Evolutionary conservation across 768 basidiomycete species (phyloP).

Genomic region (Mycena alexandri): DNA sequence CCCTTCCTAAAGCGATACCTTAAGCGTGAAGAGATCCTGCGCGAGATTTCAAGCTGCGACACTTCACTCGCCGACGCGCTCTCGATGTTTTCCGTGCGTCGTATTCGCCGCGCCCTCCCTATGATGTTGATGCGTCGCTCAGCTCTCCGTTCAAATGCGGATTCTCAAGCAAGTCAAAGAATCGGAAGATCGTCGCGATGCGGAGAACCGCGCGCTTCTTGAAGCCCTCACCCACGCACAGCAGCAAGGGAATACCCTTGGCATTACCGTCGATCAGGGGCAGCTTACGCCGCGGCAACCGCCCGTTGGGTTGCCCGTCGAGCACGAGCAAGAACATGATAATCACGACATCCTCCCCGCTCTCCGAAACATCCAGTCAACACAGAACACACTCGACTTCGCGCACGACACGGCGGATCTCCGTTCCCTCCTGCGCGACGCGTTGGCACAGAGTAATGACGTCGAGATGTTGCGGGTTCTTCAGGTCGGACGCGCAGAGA

Average conservation of each 20-base stretch:
- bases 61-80: conserved; percentile 67
- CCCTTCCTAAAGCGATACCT: conserved; percentile 80
- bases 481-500: conserved; percentile 73
- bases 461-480: conserved; percentile 73
- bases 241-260: conserved; percentile 24
- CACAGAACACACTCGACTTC: conserved; percentile 63
- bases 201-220: conserved; percentile 52
- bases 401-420: conserved; percentile 68
- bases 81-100: conserved; percentile 60
- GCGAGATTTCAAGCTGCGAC: conserved; percentile 64
- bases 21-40: conserved; percentile 69
- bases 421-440: conserved; percentile 67
- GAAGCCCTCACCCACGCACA: conserved; percentile 44
- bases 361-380: conserved; percentile 41
- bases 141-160: conserved; percentile 66
- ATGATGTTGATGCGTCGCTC: not conserved
- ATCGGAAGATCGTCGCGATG: conserved; percentile 50
- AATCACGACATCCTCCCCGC: conserved; percentile 41
- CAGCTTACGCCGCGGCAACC: conserved; percentile 26
- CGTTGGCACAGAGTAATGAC: conserved; percentile 70
- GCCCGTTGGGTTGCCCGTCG: conserved; percentile 4
- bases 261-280: conserved; percentile 22
- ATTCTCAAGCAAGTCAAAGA: conserved; percentile 64
- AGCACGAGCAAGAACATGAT: not conserved
- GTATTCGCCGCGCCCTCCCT: conserved; percentile 36